phyloP scores from a whole-genome alignment of 768 basidiomycete species.

The Imleria badia region DNA sequence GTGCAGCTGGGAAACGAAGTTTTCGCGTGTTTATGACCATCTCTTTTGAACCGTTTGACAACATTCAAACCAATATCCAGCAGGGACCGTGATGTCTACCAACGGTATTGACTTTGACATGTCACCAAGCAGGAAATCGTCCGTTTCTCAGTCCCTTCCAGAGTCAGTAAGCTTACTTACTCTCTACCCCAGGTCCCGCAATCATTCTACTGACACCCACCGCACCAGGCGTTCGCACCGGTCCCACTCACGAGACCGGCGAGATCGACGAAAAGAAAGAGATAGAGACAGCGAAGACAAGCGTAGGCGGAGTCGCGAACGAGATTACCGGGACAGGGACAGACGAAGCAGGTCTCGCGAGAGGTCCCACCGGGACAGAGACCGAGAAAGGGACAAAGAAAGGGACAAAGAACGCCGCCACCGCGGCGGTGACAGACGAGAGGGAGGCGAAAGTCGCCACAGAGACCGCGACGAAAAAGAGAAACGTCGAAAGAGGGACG shows the following conservation, averaged over 20 bases:
- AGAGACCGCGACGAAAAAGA: constrained; percentile 50
- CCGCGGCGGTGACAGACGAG: constrained; percentile 46
- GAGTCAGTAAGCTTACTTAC: constrained; percentile 4
- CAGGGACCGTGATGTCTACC: constrained; percentile 40
- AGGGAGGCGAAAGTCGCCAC: constrained; percentile 55
- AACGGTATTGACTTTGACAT: constrained; percentile 64
- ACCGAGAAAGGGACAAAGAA: constrained; percentile 29
- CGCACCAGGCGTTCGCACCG: constrained; percentile 71
- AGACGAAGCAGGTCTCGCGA: constrained; percentile 50
- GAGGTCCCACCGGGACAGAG: constrained; percentile 42
- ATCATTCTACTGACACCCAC: constrained; percentile 75
- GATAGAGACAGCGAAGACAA: constrained; percentile 58
- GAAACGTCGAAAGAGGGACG: constrained; percentile 70
- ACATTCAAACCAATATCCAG: constrained; percentile 9
- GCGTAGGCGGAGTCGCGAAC: constrained; percentile 63
- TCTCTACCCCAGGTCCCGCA: constrained; percentile 52
- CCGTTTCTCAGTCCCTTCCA: constrained; percentile 29
- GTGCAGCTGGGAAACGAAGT: constrained; percentile 27
- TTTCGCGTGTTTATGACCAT: constrained; percentile 34
- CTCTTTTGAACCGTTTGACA: constrained; percentile 9
- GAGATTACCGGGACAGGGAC: constrained; percentile 49
- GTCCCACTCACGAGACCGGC: constrained; percentile 62
- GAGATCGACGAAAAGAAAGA: constrained; percentile 44
- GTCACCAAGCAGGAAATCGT: constrained; percentile 63
- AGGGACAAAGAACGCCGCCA: constrained; percentile 42